Conservation (phyloP, 257 asterid species). For the Coffea canephora region DNA sequence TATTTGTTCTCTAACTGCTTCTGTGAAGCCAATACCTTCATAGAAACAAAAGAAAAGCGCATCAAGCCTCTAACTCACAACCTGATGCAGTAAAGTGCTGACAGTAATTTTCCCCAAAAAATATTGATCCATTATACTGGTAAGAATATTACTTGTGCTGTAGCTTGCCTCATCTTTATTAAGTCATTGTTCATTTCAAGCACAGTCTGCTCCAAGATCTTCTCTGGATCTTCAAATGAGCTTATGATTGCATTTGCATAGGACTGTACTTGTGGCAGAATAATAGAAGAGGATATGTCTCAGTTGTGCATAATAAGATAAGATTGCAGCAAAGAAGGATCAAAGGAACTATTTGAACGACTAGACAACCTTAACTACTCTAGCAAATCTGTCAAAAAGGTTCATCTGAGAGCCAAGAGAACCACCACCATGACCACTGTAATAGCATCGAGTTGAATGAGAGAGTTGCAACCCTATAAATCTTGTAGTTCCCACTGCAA, state of each 20-base stretch:
- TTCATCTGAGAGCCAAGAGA: slow-evolving; percentile 76
- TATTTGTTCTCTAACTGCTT: slow-evolving; percentile 89
- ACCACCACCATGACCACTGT: slow-evolving; percentile 58
- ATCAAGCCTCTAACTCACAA: slow-evolving; percentile 12
- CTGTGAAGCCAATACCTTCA: slow-evolving; percentile 93
- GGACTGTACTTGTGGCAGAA: slow-evolving; percentile 41
- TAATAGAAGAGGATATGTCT: slow-evolving; percentile 3
- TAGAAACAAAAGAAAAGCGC: slow-evolving; percentile 12
- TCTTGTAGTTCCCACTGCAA: slow-evolving; percentile 60
- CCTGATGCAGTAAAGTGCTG: background rate
- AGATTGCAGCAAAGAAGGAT: slow-evolving; percentile 15
- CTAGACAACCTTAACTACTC: slow-evolving; percentile 83
- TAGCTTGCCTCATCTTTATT: slow-evolving; percentile 96
- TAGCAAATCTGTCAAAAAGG: slow-evolving; percentile 88
- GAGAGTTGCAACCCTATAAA: slow-evolving; percentile 48
- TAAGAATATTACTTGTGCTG: slow-evolving; percentile 72
- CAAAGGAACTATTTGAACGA: slow-evolving; percentile 9
- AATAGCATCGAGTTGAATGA: slow-evolving; percentile 43
- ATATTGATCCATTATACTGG: background rate
- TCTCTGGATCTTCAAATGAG: slow-evolving; percentile 93
- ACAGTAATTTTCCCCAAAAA: background rate
- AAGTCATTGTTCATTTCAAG: slow-evolving; percentile 89
- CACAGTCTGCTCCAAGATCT: slow-evolving; percentile 91
- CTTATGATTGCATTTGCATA: slow-evolving; percentile 89
- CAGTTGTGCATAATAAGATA: slow-evolving; percentile 22